Evolutionary conservation across 2,329 filamentous ascomycete species (phyloP), one percentile per base, ranked within the genome.

Genomic region (Chrysosporium keratinophilum): DNA sequence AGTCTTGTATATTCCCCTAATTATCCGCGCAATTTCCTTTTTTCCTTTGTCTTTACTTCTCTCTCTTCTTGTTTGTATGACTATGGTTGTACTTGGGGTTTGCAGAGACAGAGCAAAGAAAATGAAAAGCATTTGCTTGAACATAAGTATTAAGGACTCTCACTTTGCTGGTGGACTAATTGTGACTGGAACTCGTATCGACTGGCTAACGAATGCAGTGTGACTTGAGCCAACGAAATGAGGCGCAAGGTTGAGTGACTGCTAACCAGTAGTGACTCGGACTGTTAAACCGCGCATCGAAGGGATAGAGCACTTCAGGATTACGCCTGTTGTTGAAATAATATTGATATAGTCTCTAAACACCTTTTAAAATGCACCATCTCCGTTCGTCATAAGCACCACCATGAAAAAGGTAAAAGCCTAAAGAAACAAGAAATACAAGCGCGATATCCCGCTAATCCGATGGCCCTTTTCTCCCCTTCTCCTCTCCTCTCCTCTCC

Each of bases 1-100:
- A 39, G 34, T 52, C 50, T 45, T 52, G 50, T 45, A 45, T 40
- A n/a, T 40, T 28, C 4, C 14, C 42, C 42, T 2, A n/a, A n/a
- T 12, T 52, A 31, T 17, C 40, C 41, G 42, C 43, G 50, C 50
- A 14, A 19, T 19, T 10, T 42, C n/a, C 15, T 7, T 45, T 15
- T 10, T 33, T 37, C n/a, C n/a, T 19, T 42, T 42, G 9, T 19
- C 7, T 20, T 39, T 49, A 23, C 15, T n/a, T 28, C 39, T n/a
- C 14, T 15, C 15, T 48, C 34, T 4, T 40, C 39, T 39, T 11
- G 3, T 39, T 31, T 48, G 33, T 48, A 48, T 47, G 33, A 37
- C 37, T 50, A 42, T 31, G 14, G 12, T 33, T 33, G 14, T 5
- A 46, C 15, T 34, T 34, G 3, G 35, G 10, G 7, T 3, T 14